Evolutionary conservation across 495 filamentous ascomycete genomes (phyloP), one percentile per base, ranked within the genome.

Genomic region (Hypoxylon rickii): DNA sequence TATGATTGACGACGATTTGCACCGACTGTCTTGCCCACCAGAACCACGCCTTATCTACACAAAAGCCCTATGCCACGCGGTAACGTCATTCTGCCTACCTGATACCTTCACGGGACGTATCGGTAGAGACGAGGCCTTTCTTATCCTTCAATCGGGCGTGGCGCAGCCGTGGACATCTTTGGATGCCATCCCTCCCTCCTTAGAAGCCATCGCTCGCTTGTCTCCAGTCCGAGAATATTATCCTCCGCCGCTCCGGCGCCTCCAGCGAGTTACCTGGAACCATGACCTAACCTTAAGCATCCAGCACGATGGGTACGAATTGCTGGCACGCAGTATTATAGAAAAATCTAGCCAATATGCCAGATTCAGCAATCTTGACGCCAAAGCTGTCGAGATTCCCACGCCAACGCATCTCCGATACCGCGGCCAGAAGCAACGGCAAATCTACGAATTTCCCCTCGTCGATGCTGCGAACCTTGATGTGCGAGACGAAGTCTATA

Each of bases 101-200:
- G 86, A 89, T 58, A 57, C 72, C 0, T 64, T 88, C 1, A 87
- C 83, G 0, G 64, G 70, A 0, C 70, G 70, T 13, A 88, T 83
- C 5, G 86, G 86, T 0, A 83, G 81, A 0, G 83, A 87, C 46
- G 79, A 88, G 58, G 72, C 75, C 0, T 64, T 89, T 3, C 44
- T 63, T 2, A 74, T 77, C 41, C 76, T 87, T 11, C 55, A 63
- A 11, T 83, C 80, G 0, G 77, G 67, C 63, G 77, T 21, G 73
- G 81, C 62, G 47, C 68, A 64, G 55, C 73, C 67, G 42, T 86
- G 63, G 65, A 69, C 18, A 4, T 50, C 51, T 33, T 57, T 65
- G 43, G 77, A 42, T n/a, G 53, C 1, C 7, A 7, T 2, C 24
- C 51, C 50, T 16, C 50, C 43, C 16, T 33, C 26, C 0, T 48